These are phyloP conservation scores for Lyophyllum shimeji DNA, from an alignment of 768 basidiomycete species.

Conservation along the genomic window DNA sequence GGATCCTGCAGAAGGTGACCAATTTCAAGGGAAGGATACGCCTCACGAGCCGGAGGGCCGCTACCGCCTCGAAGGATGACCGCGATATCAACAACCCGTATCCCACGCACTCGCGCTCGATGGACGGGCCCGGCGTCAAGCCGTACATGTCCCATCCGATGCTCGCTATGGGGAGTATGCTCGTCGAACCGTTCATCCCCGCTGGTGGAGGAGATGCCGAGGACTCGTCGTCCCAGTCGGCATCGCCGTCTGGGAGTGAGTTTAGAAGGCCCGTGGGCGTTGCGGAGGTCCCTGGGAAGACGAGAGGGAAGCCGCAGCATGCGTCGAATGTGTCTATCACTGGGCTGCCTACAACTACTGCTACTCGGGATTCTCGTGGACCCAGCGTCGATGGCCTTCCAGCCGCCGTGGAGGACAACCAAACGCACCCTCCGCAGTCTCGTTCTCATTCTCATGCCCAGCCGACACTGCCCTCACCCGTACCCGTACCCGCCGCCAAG, in stretches of 20 bases:
- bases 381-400: background rate
- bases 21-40: conserved; percentile 36
- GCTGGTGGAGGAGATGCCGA: conserved; percentile 19
- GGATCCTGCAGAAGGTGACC: conserved; percentile 40
- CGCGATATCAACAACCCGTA: conserved; percentile 21
- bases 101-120: conserved; percentile 21
- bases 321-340: background rate
- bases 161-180: conserved; percentile 21
- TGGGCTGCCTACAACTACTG: background rate
- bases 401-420: background rate
- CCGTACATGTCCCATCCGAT: conserved; percentile 49
- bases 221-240: conserved; percentile 20
- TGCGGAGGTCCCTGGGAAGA: no score
- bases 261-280: background rate
- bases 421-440: background rate
- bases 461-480: background rate
- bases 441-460: background rate
- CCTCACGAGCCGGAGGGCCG: conserved; percentile 17
- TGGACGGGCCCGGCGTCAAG: conserved; percentile 26
- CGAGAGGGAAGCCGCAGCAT: background rate
- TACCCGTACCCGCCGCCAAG: background rate
- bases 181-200: conserved; percentile 17
- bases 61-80: conserved; percentile 20
- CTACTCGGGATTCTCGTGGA: background rate
- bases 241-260: conserved; percentile 9